Conservation (phyloP, 2,329 filamentous ascomycete species). For the Hymenoscyphus salicellus region DNA sequence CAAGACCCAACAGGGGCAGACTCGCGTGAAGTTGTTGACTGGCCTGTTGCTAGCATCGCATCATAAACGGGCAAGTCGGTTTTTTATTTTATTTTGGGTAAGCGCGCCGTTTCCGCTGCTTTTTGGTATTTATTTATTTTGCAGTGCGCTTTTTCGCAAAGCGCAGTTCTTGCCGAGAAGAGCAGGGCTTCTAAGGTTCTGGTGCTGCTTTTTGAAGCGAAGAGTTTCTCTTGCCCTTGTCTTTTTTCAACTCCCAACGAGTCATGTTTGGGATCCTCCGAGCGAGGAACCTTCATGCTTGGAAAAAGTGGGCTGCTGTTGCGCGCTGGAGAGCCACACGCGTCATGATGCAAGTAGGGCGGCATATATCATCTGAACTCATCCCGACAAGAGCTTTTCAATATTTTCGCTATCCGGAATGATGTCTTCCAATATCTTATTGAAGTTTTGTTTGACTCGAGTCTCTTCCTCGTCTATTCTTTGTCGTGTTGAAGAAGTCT, state of each 20-base stretch:
- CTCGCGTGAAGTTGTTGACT: conserved; percentile 1
- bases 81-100: conserved; percentile 3
- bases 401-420: too few relatives aligned
- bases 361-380: neutral
- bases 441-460: too few relatives aligned
- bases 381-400: too few relatives aligned
- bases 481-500: too few relatives aligned
- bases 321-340: too few relatives aligned
- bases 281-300: conserved; percentile 11
- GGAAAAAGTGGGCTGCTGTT: neutral
- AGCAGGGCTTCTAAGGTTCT: neutral
- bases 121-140: neutral
- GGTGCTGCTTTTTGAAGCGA: conserved; percentile 9
- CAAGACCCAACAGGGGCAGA: conserved; percentile 6
- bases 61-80: conserved; percentile 1
- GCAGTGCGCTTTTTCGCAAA: too few relatives aligned
- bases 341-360: neutral
- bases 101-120: neutral
- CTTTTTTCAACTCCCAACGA: neutral
- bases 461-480: too few relatives aligned
- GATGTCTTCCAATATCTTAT: too few relatives aligned
- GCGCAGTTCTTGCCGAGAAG: conserved; percentile 8
- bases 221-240: neutral
- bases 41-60: neutral
- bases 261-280: conserved; percentile 10